Conservation (phyloP, 306 rosid species). For the Glycyrrhiza uralensis region DNA sequence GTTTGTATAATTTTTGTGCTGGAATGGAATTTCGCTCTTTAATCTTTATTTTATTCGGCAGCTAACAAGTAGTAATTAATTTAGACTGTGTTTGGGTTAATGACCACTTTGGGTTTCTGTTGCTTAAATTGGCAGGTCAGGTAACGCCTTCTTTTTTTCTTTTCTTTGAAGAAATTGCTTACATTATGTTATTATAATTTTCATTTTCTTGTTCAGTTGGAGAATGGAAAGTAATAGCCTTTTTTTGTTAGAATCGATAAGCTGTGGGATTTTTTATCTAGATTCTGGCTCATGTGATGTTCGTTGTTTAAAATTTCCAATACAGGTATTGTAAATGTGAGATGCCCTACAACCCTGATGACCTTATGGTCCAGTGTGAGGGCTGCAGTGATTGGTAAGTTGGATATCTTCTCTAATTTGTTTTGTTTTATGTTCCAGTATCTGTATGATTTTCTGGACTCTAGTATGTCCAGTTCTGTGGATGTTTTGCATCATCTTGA, state of each 20-base stretch:
- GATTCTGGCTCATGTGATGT: conserved; percentile 24
- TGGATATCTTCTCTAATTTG: not conserved
- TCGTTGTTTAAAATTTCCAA: conserved; percentile 19
- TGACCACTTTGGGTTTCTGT: not conserved
- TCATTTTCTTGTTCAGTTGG: conserved; percentile 6
- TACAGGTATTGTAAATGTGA: conserved; percentile 99
- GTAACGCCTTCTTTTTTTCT: not conserved
- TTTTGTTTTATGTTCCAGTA: not conserved
- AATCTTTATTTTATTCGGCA: not conserved
- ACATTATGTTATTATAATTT: not conserved
- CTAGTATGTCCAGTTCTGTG: conserved; percentile 6
- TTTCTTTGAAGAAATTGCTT: not conserved
- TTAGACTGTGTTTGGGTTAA: not conserved
- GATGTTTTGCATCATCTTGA: not conserved
- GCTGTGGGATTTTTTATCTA: conserved; percentile 6
- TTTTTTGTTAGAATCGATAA: conserved; percentile 15
- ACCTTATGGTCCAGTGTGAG: conserved; percentile 97
- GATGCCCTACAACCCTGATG: conserved; percentile 99
- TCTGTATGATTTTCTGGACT: conserved; percentile 15
- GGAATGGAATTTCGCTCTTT: not conserved
- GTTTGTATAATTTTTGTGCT: not conserved
- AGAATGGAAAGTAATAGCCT: conserved; percentile 6
- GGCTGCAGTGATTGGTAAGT: conserved; percentile 93
- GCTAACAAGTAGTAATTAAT: not conserved
- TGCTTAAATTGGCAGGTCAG: not conserved